Evolutionary conservation across 768 basidiomycete species (phyloP).

Genomic region (Butyriboletus loyo): DNA sequence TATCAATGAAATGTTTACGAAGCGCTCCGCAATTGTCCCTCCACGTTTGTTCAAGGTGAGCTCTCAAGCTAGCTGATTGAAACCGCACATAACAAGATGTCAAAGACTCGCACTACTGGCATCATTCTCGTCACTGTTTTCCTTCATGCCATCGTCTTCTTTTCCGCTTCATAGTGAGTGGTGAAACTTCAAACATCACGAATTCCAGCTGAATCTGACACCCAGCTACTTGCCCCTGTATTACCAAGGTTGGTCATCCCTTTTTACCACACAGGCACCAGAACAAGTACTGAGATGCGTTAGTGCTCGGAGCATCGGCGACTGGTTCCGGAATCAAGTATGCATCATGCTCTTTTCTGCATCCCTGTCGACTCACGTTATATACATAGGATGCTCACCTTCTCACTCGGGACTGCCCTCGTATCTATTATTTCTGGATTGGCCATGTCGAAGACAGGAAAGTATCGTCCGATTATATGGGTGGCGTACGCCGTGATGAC

Average conservation of each 20-base stretch:
- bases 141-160: slow-evolving; percentile 64
- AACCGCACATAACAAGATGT: not conserved
- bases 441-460: slow-evolving; percentile 52
- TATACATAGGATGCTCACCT: slow-evolving; percentile 63
- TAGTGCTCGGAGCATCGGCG: slow-evolving; percentile 67
- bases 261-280: not conserved
- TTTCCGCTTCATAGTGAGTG: slow-evolving; percentile 38
- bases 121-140: slow-evolving; percentile 57
- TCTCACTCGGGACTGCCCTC: slow-evolving; percentile 56
- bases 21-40: slow-evolving; percentile 67
- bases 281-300: slow-evolving; percentile 10
- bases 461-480: slow-evolving; percentile 66
- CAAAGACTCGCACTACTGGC: slow-evolving; percentile 68
- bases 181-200: not conserved
- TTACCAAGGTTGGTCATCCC: slow-evolving; percentile 47
- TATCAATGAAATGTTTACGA: slow-evolving; percentile 61
- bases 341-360: slow-evolving; percentile 5
- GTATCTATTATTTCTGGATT: slow-evolving; percentile 57
- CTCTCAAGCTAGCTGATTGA: not conserved
- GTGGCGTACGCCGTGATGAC: slow-evolving; percentile 51
- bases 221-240: slow-evolving; percentile 66
- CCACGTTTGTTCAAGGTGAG: slow-evolving; percentile 69
- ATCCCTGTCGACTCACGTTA: not conserved
- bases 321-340: slow-evolving; percentile 67
- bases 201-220: not conserved